Conservation (phyloP, 139 green algal species). For the Chlorella sp. region DNA sequence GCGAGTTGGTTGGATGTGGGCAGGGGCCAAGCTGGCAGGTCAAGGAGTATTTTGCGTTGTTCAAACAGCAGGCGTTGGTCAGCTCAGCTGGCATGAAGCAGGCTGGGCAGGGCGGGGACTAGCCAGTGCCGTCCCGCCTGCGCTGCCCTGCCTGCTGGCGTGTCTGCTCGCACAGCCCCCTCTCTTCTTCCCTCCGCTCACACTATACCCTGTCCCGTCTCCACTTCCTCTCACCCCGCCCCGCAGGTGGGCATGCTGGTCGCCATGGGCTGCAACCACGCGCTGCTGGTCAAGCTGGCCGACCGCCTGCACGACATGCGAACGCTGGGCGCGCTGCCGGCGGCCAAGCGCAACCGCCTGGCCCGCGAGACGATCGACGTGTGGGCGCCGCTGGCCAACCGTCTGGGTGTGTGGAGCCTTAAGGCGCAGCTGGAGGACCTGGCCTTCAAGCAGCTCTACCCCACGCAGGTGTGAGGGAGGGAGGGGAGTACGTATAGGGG, state of each 20-base stretch:
- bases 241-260: conserved; percentile 69
- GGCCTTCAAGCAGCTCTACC: conserved; percentile 75
- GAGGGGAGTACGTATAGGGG: too few relatives aligned
- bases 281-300: conserved; percentile 88
- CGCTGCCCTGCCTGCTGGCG: too few relatives aligned
- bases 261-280: conserved; percentile 69
- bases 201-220: background rate
- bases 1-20: background rate
- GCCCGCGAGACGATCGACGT: conserved; percentile 81
- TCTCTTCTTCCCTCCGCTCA: background rate
- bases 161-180: background rate
- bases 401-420: conserved; percentile 88
- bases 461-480: conserved; percentile 44
- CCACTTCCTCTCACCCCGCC: background rate
- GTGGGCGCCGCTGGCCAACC: conserved; percentile 88
- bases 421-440: conserved; percentile 95
- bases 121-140: too few relatives aligned
- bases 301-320: conserved; percentile 82
- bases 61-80: too few relatives aligned
- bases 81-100: too few relatives aligned
- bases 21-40: background rate
- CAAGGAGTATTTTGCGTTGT: background rate
- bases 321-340: conserved; percentile 60
- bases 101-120: too few relatives aligned
- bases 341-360: conserved; percentile 53